Conservation (phyloP, 257 asterid species). For the Thymus quinquecostatus region DNA sequence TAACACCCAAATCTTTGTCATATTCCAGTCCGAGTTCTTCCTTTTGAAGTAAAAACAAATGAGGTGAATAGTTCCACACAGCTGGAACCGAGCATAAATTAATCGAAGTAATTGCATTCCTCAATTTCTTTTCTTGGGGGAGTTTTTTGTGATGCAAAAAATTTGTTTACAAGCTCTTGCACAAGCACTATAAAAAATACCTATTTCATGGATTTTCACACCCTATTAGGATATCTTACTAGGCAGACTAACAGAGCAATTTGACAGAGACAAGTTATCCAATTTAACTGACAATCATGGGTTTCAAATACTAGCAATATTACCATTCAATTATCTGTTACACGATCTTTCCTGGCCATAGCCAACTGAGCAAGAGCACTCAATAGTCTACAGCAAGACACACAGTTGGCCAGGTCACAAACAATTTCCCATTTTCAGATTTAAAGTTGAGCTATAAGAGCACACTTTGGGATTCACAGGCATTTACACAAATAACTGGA, state of each 20-base stretch:
- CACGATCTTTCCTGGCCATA: not conserved
- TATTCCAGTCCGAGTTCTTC: slow-evolving; percentile 94
- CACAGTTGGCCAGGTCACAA: slow-evolving; percentile 1
- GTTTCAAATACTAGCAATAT: not conserved
- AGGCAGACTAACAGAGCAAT: not conserved
- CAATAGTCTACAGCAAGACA: not conserved
- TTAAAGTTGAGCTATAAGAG: not conserved
- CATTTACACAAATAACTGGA: not conserved
- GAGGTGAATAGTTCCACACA: not conserved
- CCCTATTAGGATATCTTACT: not conserved
- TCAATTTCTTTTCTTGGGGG: slow-evolving; percentile 92
- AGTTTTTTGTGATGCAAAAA: slow-evolving; percentile 68
- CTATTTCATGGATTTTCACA: not conserved
- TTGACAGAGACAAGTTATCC: not conserved
- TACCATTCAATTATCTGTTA: not conserved
- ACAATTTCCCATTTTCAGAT: slow-evolving; percentile 21
- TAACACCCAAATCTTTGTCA: slow-evolving; percentile 84
- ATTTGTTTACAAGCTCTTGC: not conserved
- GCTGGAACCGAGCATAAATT: not conserved
- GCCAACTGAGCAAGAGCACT: slow-evolving; percentile 1
- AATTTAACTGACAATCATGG: not conserved
- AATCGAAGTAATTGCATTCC: slow-evolving; percentile 38
- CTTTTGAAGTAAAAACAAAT: slow-evolving; percentile 39
- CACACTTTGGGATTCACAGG: not conserved
- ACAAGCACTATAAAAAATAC: not conserved